These are phyloP conservation scores for Brassica juncea DNA, from an alignment of 345 rosid species.

Conservation along the genomic window DNA sequence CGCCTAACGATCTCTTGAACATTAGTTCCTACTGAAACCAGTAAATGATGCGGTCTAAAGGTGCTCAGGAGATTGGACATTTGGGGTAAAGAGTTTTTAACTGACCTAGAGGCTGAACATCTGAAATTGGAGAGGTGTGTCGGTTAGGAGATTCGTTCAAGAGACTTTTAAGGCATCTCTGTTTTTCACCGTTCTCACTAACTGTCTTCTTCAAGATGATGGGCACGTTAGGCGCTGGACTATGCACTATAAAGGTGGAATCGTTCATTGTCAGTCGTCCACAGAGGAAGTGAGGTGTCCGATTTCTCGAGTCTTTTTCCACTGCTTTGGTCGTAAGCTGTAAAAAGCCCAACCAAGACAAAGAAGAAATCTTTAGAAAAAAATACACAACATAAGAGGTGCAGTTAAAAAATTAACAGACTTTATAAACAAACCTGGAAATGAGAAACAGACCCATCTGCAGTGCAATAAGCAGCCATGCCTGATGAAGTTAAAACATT, in stretches of 20 bases:
- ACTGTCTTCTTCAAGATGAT: conserved; percentile 51
- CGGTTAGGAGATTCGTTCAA: conserved; percentile 40
- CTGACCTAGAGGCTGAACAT: conserved; percentile 28
- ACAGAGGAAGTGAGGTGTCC: conserved; percentile 67
- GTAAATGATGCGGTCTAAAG: background rate
- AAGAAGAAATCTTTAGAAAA: background rate
- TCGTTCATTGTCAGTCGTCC: conserved; percentile 58
- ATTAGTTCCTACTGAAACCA: background rate
- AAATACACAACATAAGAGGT: background rate
- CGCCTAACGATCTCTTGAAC: too few relatives aligned
- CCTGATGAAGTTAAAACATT: conserved; percentile 45
- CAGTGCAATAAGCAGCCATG: conserved; percentile 79
- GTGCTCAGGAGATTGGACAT: background rate
- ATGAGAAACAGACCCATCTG: conserved; percentile 66
- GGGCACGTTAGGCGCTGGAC: conserved; percentile 49
- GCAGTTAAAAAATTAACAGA: background rate
- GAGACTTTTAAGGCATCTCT: conserved; percentile 44
- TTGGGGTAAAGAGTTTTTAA: background rate
- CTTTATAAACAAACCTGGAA: conserved; percentile 60
- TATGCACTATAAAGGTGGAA: conserved; percentile 50
- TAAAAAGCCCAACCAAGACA: background rate
- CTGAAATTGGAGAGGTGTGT: conserved; percentile 11
- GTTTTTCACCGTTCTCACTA: conserved; percentile 41
- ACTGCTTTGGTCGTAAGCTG: conserved; percentile 74
- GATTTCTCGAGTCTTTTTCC: conserved; percentile 67